Conservation (phyloP, 371 early-diverging fungal species). For the Lichtheimia ornata region DNA sequence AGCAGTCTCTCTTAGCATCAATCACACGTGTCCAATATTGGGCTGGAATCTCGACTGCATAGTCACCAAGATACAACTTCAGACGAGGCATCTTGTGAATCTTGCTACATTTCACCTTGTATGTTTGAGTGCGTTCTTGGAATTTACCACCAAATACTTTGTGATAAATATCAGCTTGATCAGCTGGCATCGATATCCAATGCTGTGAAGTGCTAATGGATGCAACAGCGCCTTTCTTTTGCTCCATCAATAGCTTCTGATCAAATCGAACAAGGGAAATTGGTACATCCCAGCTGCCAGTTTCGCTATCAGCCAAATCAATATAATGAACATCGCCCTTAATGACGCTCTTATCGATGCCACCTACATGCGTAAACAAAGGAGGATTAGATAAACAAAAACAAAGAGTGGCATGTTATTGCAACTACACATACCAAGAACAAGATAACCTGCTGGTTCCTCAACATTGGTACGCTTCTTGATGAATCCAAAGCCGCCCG, state of each 20-base stretch:
- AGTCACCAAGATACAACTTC: constrained; percentile 36
- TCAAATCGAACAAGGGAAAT: constrained; percentile 42
- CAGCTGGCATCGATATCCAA: constrained; percentile 40
- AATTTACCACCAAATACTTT: constrained; percentile 36
- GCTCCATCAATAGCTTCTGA: constrained; percentile 25
- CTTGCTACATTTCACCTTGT: constrained; percentile 41
- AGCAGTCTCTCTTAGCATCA: constrained; percentile 37
- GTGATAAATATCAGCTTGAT: constrained; percentile 47
- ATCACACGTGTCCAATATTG: constrained; percentile 38
- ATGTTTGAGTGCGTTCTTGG: constrained; percentile 23
- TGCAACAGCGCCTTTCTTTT: constrained; percentile 37
- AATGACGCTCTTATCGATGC: constrained; percentile 38
- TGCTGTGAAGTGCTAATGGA: constrained; percentile 37
- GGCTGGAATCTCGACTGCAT: constrained; percentile 41
- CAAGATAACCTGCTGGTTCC: constrained; percentile 39
- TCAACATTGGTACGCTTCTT: constrained; percentile 22
- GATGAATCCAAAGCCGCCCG: constrained; percentile 37
- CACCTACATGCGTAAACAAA: constrained; percentile 21
- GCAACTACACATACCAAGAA: constrained; percentile 25
- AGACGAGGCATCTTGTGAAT: constrained; percentile 33
- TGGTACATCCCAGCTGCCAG: constrained; percentile 45
- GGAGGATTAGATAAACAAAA: not conserved
- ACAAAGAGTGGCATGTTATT: not conserved
- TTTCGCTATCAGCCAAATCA: constrained; percentile 29
- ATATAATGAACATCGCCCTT: constrained; percentile 37